Evolutionary conservation across 306 rosid genomes (phyloP).

Genomic region (Ochetophila trinervis): DNA sequence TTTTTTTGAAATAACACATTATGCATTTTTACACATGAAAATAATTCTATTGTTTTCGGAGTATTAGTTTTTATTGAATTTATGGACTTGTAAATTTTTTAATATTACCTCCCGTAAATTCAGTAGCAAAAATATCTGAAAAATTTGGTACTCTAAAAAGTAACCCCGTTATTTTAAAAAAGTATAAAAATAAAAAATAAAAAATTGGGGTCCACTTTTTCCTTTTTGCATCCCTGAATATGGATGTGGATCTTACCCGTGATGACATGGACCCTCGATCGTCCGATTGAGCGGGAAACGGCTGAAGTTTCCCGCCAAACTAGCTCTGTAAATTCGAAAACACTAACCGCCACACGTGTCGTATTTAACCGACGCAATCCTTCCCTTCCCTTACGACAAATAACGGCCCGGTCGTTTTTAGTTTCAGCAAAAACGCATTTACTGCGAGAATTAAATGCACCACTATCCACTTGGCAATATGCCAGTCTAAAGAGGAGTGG

Average conservation of each 20-base stretch:
- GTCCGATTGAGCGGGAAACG: conserved; percentile 49
- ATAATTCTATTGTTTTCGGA: too few relatives aligned
- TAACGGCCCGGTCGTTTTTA: conserved; percentile 2
- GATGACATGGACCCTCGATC: conserved; percentile 18
- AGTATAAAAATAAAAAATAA: background rate
- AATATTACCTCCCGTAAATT: too few relatives aligned
- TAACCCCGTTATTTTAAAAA: background rate
- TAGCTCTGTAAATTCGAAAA: too few relatives aligned
- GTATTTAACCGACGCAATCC: conserved; percentile 6
- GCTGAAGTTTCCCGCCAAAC: conserved; percentile 47
- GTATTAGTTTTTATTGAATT: too few relatives aligned
- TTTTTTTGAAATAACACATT: too few relatives aligned
- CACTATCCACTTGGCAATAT: conserved; percentile 3
- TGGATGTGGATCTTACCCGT: conserved; percentile 8
- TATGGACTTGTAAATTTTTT: too few relatives aligned
- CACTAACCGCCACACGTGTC: conserved; percentile 18
- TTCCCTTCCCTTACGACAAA: background rate
- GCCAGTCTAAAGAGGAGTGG: background rate
- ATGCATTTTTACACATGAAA: too few relatives aligned
- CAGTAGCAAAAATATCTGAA: too few relatives aligned
- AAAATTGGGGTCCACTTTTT: background rate
- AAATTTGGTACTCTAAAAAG: too few relatives aligned
- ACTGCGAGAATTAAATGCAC: background rate
- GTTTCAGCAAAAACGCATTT: background rate
- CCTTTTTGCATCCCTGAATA: background rate